Evolutionary conservation across 2,329 filamentous ascomycete genomes (phyloP), one percentile per base, ranked within the genome.

Genomic region (Penicillium sp.): DNA sequence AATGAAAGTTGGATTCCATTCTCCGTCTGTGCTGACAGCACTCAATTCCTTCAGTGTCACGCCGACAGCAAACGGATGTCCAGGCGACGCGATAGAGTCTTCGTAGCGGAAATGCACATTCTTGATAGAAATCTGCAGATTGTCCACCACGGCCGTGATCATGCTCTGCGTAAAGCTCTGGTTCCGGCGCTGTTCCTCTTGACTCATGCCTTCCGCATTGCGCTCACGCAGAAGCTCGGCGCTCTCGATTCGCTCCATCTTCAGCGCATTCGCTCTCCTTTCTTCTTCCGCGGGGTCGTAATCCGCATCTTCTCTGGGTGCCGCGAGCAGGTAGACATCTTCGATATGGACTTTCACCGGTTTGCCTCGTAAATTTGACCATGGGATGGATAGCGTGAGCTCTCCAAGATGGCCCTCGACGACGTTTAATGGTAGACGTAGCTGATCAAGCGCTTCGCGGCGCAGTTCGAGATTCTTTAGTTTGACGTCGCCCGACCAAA

Each of bases 101-200:
- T 99, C 94, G 74, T 99, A 99, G 65, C 94, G 90, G 60, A 99
- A 84, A 72, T 99, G 94, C 56, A 99, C 96, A 71, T 97, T 99
- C 80, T 96, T 97, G 74, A 99, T 87, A 23, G 89, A 94, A 65
- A 99, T 90, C 74, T 99, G 94, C 38, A 99, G 81, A 68, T 99
- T 99, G 80, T 99, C 94, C 69, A 97, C 91, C 68, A 99, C 96
- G 65, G 96, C 96, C 35, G 93, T 96, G 44, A 93, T 87, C 63
- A 99, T 76, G 71, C 92, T 97, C 65, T 96, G 88, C 4, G 92
- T 97, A 69, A 99, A 99, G 74, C 91, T 97, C 78, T 99, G 93
- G 71, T 90, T 97, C 77, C 96, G 96, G 74, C 96, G 89, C 73
- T 97, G 90, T 71, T 99, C 94, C 71, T 99, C 94, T 61, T 87